Conservation (phyloP, 2,329 filamentous ascomycete species). For the Gyromitra esculenta region DNA sequence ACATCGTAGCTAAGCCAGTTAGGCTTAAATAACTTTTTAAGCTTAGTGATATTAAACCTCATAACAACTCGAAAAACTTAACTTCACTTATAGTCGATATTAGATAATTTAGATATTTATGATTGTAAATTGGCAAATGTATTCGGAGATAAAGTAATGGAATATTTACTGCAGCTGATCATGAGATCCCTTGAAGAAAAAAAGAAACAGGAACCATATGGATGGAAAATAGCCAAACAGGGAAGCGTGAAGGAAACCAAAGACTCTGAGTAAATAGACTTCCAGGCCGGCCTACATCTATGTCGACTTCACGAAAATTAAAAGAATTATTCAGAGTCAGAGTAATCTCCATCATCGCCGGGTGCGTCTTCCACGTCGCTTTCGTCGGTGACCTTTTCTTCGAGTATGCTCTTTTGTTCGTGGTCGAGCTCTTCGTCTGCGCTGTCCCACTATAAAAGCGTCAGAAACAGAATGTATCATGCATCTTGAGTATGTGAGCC, state of each 20-base stretch:
- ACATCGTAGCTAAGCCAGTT: too few species aligned
- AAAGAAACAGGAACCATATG: too few species aligned
- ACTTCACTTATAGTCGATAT: too few species aligned
- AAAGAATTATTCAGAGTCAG: not conserved
- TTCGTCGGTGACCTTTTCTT: not conserved
- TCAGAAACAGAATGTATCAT: conserved; percentile 1
- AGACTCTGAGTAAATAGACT: not conserved
- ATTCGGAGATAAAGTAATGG: too few species aligned
- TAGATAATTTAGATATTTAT: too few species aligned
- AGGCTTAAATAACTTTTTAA: too few species aligned
- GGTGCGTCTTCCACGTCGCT: conserved; percentile 34
- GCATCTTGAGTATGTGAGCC: not conserved
- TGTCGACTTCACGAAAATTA: not conserved
- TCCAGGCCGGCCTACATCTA: not conserved
- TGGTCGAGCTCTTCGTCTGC: conserved; percentile 26
- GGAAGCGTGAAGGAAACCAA: not conserved
- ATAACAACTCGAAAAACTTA: too few species aligned
- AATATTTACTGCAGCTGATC: too few species aligned
- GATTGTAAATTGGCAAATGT: too few species aligned
- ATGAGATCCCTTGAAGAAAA: too few species aligned
- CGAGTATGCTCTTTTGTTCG: not conserved
- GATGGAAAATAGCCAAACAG: too few species aligned
- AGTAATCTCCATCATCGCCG: not conserved
- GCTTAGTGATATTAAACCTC: too few species aligned
- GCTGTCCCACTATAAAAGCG: conserved; percentile 31